Evolutionary conservation across 2,329 filamentous ascomycete genomes (phyloP).

Genomic region (Orbilia brochopaga): DNA sequence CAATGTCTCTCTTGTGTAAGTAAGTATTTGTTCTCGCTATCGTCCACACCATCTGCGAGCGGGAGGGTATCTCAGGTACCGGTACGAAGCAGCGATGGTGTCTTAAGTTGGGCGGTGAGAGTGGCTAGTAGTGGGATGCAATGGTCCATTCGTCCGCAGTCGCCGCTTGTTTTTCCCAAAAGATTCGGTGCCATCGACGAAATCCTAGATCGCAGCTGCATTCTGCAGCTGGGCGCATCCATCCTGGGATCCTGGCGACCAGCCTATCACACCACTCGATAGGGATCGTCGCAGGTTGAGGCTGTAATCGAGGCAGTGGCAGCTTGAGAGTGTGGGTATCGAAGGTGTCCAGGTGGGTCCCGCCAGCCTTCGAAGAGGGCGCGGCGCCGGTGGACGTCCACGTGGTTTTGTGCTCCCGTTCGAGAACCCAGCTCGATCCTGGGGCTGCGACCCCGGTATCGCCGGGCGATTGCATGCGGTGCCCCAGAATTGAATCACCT

Average conservation of each 20-base stretch:
- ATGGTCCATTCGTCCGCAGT: constrained; percentile 47
- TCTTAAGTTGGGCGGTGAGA: background rate
- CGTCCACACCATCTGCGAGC: constrained; percentile 7
- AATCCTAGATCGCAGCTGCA: constrained; percentile 44
- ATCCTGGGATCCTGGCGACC: constrained; percentile 13
- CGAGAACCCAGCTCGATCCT: constrained; percentile 29
- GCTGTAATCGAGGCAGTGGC: constrained; percentile 33
- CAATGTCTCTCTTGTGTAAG: constrained; percentile 37
- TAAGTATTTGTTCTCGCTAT: no score
- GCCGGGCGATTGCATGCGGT: constrained; percentile 20
- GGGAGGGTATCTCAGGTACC: constrained; percentile 12
- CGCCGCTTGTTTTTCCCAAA: constrained; percentile 43
- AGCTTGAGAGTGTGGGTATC: constrained; percentile 1
- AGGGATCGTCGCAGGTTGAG: constrained; percentile 31
- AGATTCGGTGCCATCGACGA: constrained; percentile 24
- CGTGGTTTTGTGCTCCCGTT: constrained; percentile 50
- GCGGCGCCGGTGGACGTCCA: constrained; percentile 33
- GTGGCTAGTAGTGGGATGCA: no score
- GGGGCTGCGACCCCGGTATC: constrained; percentile 26
- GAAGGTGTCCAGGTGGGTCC: constrained; percentile 21
- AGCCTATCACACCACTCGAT: constrained; percentile 44
- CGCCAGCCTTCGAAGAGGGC: constrained; percentile 11
- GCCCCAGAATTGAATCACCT: background rate
- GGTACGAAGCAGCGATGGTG: background rate
- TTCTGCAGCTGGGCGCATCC: constrained; percentile 30